A percentile compares a stretch with the other conserved stretches of the same genome.
Conservation (phyloP, 345 rosid species). For the Crucihimalaya himalaica region DNA sequence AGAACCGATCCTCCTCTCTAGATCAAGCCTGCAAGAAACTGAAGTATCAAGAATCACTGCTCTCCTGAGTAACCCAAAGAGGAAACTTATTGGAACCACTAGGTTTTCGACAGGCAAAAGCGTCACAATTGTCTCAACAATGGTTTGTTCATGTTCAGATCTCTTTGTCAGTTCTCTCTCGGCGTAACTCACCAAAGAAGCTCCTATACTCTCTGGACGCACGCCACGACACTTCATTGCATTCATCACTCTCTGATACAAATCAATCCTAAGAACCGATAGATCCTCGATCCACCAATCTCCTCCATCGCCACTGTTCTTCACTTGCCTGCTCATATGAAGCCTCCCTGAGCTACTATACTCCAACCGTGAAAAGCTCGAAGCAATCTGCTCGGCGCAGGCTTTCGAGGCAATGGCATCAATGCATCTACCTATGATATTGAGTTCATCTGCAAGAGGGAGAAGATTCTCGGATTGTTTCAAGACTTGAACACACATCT, state of each 20-base stretch:
- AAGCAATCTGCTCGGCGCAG: conserved; percentile 89
- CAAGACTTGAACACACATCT: conserved; percentile 83
- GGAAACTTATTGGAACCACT: conserved; percentile 79
- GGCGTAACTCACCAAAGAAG: conserved; percentile 81
- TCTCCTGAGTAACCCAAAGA: conserved; percentile 85
- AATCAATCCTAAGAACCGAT: conserved; percentile 76
- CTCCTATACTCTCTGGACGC: conserved; percentile 93
- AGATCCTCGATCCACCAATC: conserved; percentile 99
- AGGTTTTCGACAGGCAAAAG: conserved; percentile 90
- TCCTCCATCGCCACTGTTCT: conserved; percentile 62
- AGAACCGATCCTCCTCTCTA: conserved; percentile 90
- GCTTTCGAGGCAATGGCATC: conserved; percentile 95
- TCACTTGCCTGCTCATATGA: conserved; percentile 86
- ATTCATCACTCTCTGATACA: conserved; percentile 77
- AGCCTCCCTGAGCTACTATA: conserved; percentile 98
- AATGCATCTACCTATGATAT: conserved; percentile 72
- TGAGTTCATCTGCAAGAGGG: conserved; percentile 93
- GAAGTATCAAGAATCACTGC: conserved; percentile 86
- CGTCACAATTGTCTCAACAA: conserved; percentile 79
- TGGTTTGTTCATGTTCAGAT: conserved; percentile 68
- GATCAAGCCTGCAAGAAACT: conserved; percentile 75
- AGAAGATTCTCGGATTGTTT: conserved; percentile 86
- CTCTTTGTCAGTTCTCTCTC: conserved; percentile 89
- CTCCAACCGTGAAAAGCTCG: conserved; percentile 92
- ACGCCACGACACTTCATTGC: conserved; percentile 98